A percentile compares a stretch with the other conserved stretches of the same genome.
phyloP scores from a whole-genome alignment of 257 asterid genomes.

The Fraxinus anomala region DNA sequence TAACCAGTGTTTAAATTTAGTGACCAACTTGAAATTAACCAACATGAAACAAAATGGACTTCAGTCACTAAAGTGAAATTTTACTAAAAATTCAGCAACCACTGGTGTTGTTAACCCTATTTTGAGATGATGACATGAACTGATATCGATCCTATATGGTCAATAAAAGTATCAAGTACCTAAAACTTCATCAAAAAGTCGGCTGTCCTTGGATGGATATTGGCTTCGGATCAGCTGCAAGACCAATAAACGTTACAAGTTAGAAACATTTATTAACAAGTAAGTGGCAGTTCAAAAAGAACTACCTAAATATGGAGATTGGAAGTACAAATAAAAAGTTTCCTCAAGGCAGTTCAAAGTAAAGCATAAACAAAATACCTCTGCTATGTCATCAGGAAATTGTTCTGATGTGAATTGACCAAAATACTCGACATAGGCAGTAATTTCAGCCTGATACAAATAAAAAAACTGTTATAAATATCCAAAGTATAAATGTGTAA shows the following conservation, averaged over 20 bases:
- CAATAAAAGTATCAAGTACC: slow-evolving; percentile 47
- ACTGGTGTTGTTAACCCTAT: background rate
- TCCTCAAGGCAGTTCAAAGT: slow-evolving; percentile 13
- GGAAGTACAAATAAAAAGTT: slow-evolving; percentile 6
- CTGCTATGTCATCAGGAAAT: slow-evolving; percentile 93
- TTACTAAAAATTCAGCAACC: background rate
- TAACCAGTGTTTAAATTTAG: background rate
- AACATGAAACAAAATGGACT: background rate
- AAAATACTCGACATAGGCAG: slow-evolving; percentile 91
- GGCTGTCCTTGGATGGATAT: slow-evolving; percentile 79
- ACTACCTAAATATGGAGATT: background rate
- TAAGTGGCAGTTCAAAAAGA: slow-evolving; percentile 18
- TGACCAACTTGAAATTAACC: background rate
- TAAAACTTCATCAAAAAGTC: slow-evolving; percentile 92
- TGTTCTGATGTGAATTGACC: slow-evolving; percentile 96
- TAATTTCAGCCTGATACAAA: slow-evolving; percentile 68
- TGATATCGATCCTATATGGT: background rate
- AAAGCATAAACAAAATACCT: slow-evolving; percentile 54
- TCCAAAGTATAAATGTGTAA: background rate
- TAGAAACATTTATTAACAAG: slow-evolving; percentile 17
- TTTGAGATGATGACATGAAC: background rate
- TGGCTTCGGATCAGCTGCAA: slow-evolving; percentile 86
- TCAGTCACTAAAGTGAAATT: background rate
- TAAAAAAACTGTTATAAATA: slow-evolving; percentile 5
- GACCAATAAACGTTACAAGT: slow-evolving; percentile 25